These are phyloP conservation scores for Glycine tomentella DNA, from an alignment of 306 rosid genomes.

Conservation along the genomic window DNA sequence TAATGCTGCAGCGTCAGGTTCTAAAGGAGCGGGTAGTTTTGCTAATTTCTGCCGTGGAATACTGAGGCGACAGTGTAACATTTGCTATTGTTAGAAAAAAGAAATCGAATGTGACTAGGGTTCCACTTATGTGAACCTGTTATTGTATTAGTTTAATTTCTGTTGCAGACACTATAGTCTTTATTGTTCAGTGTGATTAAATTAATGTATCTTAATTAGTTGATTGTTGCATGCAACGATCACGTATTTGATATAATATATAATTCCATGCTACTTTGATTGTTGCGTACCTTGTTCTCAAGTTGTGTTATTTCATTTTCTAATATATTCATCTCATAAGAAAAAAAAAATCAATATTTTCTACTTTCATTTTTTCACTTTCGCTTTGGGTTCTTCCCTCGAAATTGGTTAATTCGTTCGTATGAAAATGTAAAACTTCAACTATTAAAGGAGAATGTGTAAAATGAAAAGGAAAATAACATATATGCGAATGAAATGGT, in stretches of 20 bases:
- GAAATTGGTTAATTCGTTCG: too few species aligned
- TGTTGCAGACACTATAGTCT: neutral
- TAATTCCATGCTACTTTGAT: neutral
- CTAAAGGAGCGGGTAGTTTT: neutral
- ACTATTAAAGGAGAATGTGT: too few species aligned
- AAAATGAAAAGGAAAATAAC: too few species aligned
- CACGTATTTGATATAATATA: neutral
- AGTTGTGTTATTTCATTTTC: too few species aligned
- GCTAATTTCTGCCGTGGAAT: neutral
- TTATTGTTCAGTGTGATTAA: neutral
- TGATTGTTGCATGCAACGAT: slow-evolving; percentile 3
- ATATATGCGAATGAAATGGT: too few species aligned
- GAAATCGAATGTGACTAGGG: neutral
- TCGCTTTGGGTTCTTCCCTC: too few species aligned
- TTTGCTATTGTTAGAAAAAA: neutral
- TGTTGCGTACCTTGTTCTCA: too few species aligned
- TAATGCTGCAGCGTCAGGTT: too few species aligned
- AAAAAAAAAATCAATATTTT: neutral
- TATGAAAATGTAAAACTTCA: too few species aligned
- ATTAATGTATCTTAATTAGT: neutral
- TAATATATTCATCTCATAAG: too few species aligned
- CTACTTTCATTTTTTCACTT: too few species aligned
- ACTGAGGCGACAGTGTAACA: neutral
- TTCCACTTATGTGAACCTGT: neutral
- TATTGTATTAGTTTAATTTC: neutral